Evolutionary conservation across 345 rosid species (phyloP).

Genomic region (Trapa incisa): DNA sequence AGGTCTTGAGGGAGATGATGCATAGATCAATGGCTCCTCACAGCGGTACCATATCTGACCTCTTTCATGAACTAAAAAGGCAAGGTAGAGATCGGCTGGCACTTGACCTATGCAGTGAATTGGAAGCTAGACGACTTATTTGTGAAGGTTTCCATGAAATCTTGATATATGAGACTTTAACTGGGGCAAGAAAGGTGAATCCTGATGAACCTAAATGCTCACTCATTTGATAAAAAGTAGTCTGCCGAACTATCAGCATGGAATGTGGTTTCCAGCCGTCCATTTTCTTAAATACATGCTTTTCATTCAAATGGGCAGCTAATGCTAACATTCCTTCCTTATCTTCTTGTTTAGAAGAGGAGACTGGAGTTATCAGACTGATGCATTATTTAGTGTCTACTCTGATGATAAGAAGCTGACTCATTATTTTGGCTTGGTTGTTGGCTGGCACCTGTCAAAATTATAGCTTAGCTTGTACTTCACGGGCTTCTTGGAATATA

Average conservation of each 20-base stretch:
- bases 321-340: background rate
- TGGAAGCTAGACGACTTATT: constrained; percentile 28
- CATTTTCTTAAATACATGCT: background rate
- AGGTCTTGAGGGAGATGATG: constrained; percentile 48
- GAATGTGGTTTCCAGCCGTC: background rate
- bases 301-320: background rate
- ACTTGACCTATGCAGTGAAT: constrained; percentile 21
- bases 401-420: background rate
- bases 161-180: background rate
- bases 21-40: constrained; percentile 34
- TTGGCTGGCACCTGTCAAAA: background rate
- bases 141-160: constrained; percentile 21
- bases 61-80: constrained; percentile 35
- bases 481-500: background rate
- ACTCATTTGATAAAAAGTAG: background rate
- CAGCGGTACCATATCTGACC: constrained; percentile 22
- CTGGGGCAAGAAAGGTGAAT: background rate
- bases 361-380: background rate
- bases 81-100: constrained; percentile 43
- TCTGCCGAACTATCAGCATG: background rate
- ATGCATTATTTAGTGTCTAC: background rate
- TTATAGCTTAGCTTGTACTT: background rate
- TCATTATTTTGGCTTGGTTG: background rate
- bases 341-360: background rate
- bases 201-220: background rate